These are phyloP conservation scores for Fusarium buxicola DNA, from an alignment of 2,329 filamentous ascomycete species.

Conservation along the genomic window DNA sequence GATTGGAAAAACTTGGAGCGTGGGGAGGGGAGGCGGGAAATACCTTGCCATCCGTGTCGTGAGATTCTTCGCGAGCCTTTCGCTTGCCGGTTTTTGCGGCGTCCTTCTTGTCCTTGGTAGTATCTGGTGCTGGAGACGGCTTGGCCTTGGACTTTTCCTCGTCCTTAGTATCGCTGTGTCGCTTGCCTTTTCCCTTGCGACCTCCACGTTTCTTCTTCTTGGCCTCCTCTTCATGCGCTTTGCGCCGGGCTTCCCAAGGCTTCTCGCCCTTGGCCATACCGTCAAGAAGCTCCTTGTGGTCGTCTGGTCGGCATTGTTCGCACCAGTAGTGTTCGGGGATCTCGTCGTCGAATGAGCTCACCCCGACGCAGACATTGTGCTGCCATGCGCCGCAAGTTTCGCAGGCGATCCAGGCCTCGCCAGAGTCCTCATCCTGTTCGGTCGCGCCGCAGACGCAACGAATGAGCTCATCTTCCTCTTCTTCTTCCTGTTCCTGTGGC, in stretches of 20 bases:
- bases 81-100: conserved; percentile 63
- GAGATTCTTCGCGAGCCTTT: conserved; percentile 68
- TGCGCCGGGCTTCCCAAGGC: conserved; percentile 82
- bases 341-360: conserved; percentile 81
- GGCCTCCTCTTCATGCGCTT: conserved; percentile 71
- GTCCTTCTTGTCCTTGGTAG: conserved; percentile 63
- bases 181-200: conserved; percentile 73
- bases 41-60: conserved; percentile 64
- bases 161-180: conserved; percentile 72
- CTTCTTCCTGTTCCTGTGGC: conserved; percentile 63
- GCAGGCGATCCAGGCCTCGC: conserved; percentile 95
- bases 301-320: conserved; percentile 86
- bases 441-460: conserved; percentile 93
- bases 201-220: conserved; percentile 68
- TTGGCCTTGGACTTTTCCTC: conserved; percentile 65
- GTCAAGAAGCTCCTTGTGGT: conserved; percentile 83
- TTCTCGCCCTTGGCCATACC: conserved; percentile 84
- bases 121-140: conserved; percentile 55
- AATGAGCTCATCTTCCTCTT: conserved; percentile 76
- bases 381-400: conserved; percentile 95
- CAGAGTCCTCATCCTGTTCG: conserved; percentile 85
- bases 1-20: not conserved
- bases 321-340: conserved; percentile 90
- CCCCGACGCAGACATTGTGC: conserved; percentile 94
- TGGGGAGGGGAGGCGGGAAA: not conserved